Evolutionary conservation across 108 stramenopile genomes (phyloP).

Genomic region (Pseudonitzschia pungens): DNA sequence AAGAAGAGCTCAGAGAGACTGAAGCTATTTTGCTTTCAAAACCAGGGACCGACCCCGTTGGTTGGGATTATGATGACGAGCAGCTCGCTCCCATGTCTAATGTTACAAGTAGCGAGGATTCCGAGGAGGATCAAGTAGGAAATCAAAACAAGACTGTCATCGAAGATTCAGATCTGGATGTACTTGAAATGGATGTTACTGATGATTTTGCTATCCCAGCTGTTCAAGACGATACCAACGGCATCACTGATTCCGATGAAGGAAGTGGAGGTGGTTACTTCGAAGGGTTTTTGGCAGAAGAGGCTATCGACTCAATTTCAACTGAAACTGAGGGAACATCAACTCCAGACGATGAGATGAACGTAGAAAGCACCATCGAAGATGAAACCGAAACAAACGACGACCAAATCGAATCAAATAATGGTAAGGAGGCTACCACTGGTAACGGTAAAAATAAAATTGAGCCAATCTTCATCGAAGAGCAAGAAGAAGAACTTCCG

Average conservation of each 20-base stretch:
- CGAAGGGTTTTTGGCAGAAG: neutral
- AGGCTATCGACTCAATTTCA: neutral
- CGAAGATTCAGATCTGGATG: conserved; percentile 2
- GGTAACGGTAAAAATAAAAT: neutral
- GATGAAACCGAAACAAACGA: neutral
- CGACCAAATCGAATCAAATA: neutral
- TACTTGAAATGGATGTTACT: conserved; percentile 15
- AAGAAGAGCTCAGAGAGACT: conserved; percentile 77
- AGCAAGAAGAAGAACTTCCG: neutral
- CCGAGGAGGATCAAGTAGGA: conserved; percentile 12
- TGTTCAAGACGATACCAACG: neutral
- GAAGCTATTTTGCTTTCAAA: conserved; percentile 83
- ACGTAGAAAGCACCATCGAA: too few species aligned
- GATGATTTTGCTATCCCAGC: neutral
- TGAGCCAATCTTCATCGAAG: conserved; percentile 9
- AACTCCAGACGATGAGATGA: too few species aligned
- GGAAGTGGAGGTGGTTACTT: neutral
- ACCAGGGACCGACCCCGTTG: conserved; percentile 56
- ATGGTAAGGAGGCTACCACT: neutral
- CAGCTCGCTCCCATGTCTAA: conserved; percentile 22
- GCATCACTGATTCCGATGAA: neutral
- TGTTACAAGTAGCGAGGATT: conserved; percentile 9
- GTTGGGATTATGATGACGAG: conserved; percentile 34
- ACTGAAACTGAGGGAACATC: neutral
- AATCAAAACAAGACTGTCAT: too few species aligned